These are phyloP conservation scores for Onygenales sp. DNA, from an alignment of 2,329 filamentous ascomycete genomes.

Conservation along the genomic window DNA sequence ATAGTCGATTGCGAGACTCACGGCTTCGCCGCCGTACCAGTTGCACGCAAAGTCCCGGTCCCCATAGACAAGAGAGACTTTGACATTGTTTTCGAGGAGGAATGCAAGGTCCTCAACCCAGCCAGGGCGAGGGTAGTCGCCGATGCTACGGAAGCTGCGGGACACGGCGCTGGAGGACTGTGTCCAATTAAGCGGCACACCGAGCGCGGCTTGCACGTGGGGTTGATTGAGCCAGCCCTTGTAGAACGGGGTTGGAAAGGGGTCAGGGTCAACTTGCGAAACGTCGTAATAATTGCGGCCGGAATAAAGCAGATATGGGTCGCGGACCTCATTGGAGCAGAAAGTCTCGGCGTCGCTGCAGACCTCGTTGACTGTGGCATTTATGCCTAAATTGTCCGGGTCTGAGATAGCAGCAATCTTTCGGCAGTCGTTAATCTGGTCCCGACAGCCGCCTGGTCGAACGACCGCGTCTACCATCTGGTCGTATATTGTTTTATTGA, in stretches of 20 bases:
- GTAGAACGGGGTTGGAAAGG: slow-evolving; percentile 45
- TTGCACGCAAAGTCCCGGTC: slow-evolving; percentile 47
- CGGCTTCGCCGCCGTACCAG: slow-evolving; percentile 48
- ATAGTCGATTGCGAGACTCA: slow-evolving; percentile 42
- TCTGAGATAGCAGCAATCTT: slow-evolving; percentile 39
- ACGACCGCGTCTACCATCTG: slow-evolving; percentile 35
- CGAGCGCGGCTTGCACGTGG: slow-evolving; percentile 49
- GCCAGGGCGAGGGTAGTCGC: slow-evolving; percentile 38
- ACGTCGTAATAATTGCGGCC: slow-evolving; percentile 51
- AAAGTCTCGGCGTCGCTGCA: slow-evolving; percentile 38
- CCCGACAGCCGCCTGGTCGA: slow-evolving; percentile 42
- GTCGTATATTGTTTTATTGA: slow-evolving; percentile 40
- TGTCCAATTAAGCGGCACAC: slow-evolving; percentile 52
- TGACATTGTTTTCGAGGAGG: slow-evolving; percentile 41
- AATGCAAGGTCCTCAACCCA: slow-evolving; percentile 28
- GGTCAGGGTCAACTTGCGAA: slow-evolving; percentile 40
- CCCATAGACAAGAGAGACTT: slow-evolving; percentile 43
- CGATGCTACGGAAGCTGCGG: slow-evolving; percentile 36
- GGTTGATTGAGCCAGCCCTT: slow-evolving; percentile 48
- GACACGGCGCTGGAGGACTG: slow-evolving; percentile 34
- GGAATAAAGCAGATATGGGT: slow-evolving; percentile 31
- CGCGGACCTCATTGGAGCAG: slow-evolving; percentile 33
- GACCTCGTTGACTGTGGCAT: slow-evolving; percentile 34
- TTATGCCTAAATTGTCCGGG: slow-evolving; percentile 39
- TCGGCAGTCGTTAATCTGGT: slow-evolving; percentile 44